A percentile compares a stretch with the other conserved stretches of the same genome.
Evolutionary conservation across 1,284 basidiomycete genomes (phyloP).

Genomic region (Boletus semigastroideus): DNA sequence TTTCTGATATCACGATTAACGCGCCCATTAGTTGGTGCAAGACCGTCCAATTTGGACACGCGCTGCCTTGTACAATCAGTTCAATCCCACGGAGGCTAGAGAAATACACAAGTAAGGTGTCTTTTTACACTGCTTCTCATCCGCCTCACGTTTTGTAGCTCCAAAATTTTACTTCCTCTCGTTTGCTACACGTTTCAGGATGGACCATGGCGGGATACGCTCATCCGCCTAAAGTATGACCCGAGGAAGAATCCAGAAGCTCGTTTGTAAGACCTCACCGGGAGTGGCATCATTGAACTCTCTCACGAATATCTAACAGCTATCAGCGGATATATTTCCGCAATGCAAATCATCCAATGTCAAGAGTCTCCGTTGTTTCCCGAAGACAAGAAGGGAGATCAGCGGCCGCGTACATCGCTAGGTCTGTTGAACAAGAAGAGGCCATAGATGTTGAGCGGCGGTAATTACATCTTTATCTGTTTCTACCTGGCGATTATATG

Average conservation of each 20-base stretch:
- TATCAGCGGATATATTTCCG: conserved; percentile 85
- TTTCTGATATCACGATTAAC: conserved; percentile 2
- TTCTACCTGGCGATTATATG: not conserved
- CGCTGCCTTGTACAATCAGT: conserved; percentile 79
- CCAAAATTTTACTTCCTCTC: conserved; percentile 67
- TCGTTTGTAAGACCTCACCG: conserved; percentile 58
- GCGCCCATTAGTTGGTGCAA: conserved; percentile 51
- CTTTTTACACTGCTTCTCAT: not conserved
- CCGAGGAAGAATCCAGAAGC: conserved; percentile 72
- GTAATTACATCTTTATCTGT: conserved; percentile 26
- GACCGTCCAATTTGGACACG: conserved; percentile 90
- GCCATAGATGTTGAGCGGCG: conserved; percentile 41
- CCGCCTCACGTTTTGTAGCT: conserved; percentile 42
- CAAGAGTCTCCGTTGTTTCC: conserved; percentile 65
- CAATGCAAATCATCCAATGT: conserved; percentile 77
- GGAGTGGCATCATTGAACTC: not conserved
- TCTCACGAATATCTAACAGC: conserved; percentile 38
- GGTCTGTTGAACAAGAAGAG: conserved; percentile 42
- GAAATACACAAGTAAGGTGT: conserved; percentile 67
- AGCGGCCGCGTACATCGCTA: conserved; percentile 34
- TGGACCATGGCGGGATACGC: conserved; percentile 90
- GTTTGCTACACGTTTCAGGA: conserved; percentile 89
- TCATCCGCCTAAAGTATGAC: conserved; percentile 89
- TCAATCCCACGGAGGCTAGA: conserved; percentile 64
- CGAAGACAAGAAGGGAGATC: conserved; percentile 59